These are phyloP conservation scores for Paramecium pentaurelia DNA, from an alignment of 73 alveolate genomes.

Conservation along the genomic window DNA sequence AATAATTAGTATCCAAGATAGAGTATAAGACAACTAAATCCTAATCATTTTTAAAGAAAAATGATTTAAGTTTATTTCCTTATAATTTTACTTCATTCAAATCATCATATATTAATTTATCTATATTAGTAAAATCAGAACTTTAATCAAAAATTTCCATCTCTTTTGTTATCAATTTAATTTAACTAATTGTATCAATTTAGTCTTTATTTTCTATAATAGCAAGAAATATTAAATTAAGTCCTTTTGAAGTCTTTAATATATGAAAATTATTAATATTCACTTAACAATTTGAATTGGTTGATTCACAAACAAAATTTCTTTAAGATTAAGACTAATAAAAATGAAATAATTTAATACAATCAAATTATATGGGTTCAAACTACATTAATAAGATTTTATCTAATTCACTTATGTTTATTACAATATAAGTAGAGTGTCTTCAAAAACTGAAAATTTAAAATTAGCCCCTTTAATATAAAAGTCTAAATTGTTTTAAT, in stretches of 20 bases:
- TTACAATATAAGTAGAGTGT: neutral
- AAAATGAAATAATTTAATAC: neutral
- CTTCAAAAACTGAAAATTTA: neutral
- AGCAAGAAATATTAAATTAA: neutral
- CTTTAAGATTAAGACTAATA: neutral
- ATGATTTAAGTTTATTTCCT: neutral
- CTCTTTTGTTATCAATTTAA: neutral
- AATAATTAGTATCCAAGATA: neutral
- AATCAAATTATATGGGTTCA: neutral
- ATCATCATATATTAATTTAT: neutral
- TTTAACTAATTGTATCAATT: neutral
- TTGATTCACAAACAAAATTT: neutral
- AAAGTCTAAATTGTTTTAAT: neutral
- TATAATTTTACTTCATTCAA: neutral
- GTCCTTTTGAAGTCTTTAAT: neutral
- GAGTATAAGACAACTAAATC: neutral
- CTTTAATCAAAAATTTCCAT: neutral
- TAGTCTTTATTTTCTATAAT: neutral
- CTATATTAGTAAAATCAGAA: neutral
- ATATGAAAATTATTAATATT: neutral
- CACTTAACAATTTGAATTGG: neutral
- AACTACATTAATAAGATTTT: neutral
- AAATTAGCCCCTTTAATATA: neutral
- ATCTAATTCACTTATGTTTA: neutral
- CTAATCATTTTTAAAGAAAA: neutral